Evolutionary conservation across 805 yeast genomes (phyloP), one percentile per base, ranked within the genome.

Genomic region (Saccharomycopsis olivae): DNA sequence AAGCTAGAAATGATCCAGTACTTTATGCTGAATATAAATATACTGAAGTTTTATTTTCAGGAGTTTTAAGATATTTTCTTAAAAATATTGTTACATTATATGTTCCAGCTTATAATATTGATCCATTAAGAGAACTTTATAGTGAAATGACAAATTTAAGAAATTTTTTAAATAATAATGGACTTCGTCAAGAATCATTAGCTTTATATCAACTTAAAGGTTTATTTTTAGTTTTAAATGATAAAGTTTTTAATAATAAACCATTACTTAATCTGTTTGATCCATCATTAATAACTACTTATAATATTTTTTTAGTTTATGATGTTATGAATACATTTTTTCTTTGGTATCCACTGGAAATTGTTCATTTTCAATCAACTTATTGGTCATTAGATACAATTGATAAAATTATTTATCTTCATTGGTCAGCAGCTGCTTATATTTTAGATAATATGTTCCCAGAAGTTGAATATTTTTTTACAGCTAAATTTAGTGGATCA

Each of bases 391-490:
- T 44, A 27, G 13, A 21, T 5, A 23, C 36, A 6, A 28, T 44
- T 32, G 45, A 41, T 4, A 36, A 36, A 17, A 35, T 45, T 8
- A 31, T 43, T 4, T 43, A 39, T 25, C 21, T 45, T 11, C 38
- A 35, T 37, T 45, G 48, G 46, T 28, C 29, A 15, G 40, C 48
- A 2, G 20, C 30, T 14, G 40, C 33, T 9, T 29, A 30, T 27
- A n/a, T 36, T 11, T 27, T 45, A 3, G 48, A 45, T 33, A 42
- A 43, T 15, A 38, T 45, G 17, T 45, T 42, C 15, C 34, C 48
- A n/a, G 44, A 38, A 20, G 20, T 35, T 3, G 24, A 30, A 8
- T 45, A 41, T 29, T 41, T 45, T 13, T 42, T 39, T 17, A n/a
- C 40, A 2, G 33, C 40, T 14, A 39, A 36, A 15, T 45, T 45